Evolutionary conservation across 202 grass and related monocot genomes (phyloP).

Genomic region (Digitaria exilis): DNA sequence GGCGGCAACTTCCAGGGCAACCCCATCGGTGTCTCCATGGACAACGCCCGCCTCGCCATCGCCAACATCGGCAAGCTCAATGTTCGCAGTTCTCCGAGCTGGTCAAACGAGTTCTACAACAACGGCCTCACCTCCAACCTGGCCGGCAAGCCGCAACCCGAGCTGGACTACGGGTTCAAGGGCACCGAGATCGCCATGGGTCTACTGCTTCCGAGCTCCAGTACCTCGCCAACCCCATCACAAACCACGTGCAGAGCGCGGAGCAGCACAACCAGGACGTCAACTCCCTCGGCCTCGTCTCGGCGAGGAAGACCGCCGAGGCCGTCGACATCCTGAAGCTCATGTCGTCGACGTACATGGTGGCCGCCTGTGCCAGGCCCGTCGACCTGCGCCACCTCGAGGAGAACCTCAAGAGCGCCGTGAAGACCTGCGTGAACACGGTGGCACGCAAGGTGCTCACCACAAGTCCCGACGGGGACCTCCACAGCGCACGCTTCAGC

Average conservation of each 20-base stretch:
- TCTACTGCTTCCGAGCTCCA: conserved; percentile 84
- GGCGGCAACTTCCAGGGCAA: conserved; percentile 89
- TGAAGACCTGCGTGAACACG: conserved; percentile 52
- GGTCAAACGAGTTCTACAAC: conserved; percentile 90
- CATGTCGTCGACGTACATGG: conserved; percentile 72
- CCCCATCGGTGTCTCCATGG: conserved; percentile 87
- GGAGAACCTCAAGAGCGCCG: conserved; percentile 69
- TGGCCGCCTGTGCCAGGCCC: conserved; percentile 77
- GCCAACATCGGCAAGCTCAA: conserved; percentile 82
- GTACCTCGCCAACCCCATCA: conserved; percentile 75
- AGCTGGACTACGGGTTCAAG: conserved; percentile 87
- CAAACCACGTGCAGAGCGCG: conserved; percentile 90
- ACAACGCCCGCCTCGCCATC: conserved; percentile 78
- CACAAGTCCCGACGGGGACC: conserved; percentile 49
- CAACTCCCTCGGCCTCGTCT: conserved; percentile 83
- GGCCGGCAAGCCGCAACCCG: conserved; percentile 72
- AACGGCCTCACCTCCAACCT: conserved; percentile 80
- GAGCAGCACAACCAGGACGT: conserved; percentile 93
- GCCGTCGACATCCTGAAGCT: conserved; percentile 84
- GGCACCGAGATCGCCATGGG: conserved; percentile 80
- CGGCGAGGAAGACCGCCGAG: conserved; percentile 77
- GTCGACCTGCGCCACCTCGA: conserved; percentile 78
- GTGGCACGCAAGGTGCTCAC: conserved; percentile 59
- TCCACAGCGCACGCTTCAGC: conserved; percentile 66
- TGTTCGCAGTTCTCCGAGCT: conserved; percentile 90